Conservation (phyloP, 306 rosid species). For the Corylus heterophylla region DNA sequence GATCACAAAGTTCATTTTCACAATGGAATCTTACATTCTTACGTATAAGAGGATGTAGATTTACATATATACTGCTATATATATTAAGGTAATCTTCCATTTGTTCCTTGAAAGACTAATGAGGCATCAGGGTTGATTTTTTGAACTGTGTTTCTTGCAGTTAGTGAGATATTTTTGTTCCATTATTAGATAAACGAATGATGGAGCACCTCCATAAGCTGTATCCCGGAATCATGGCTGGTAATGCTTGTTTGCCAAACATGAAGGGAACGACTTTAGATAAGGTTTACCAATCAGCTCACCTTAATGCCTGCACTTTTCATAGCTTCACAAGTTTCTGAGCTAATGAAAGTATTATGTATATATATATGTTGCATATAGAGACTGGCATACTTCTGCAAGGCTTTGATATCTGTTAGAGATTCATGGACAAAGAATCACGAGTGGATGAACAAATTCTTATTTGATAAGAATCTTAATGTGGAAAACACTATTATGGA, state of each 20-base stretch:
- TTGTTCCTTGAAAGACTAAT: background rate
- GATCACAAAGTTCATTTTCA: background rate
- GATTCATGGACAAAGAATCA: constrained; percentile 1
- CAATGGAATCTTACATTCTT: too few relatives aligned
- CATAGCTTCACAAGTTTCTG: background rate
- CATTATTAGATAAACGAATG: background rate
- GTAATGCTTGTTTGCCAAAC: background rate
- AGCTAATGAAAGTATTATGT: background rate
- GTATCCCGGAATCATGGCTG: background rate
- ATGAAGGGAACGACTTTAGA: background rate
- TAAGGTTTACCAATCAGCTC: background rate
- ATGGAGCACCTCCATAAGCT: background rate
- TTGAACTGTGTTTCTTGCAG: background rate
- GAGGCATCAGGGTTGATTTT: background rate
- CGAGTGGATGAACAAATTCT: background rate
- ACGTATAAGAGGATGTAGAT: too few relatives aligned
- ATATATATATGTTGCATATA: background rate
- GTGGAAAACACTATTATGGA: background rate
- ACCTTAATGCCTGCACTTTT: background rate
- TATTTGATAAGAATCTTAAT: background rate
- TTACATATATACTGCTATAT: too few relatives aligned
- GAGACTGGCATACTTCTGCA: constrained; percentile 1
- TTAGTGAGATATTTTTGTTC: background rate
- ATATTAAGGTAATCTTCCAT: background rate
- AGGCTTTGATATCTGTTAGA: background rate